Conservation (phyloP, 768 basidiomycete genomes). For the Rubroboletus pulcherrimus region DNA sequence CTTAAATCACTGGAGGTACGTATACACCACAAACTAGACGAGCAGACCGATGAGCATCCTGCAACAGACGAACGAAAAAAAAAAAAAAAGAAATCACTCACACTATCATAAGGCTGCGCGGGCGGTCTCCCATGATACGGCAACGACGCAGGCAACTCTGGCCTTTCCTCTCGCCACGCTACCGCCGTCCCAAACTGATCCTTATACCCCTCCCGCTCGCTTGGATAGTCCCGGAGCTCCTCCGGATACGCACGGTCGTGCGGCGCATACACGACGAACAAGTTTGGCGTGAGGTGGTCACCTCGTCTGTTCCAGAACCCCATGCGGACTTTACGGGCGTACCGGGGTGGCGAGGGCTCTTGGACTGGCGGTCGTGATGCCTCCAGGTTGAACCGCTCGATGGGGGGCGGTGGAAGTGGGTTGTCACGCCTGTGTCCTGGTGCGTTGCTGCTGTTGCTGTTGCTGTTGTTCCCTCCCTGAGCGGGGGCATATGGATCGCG, state of each 20-base stretch:
- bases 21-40: constrained; percentile 40
- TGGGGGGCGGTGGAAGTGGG: constrained; percentile 29
- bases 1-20: constrained; percentile 25
- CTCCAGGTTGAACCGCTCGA: constrained; percentile 23
- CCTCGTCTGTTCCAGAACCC: constrained; percentile 78
- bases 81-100: constrained; percentile 26
- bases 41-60: not conserved
- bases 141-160: constrained; percentile 60
- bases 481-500: constrained; percentile 8
- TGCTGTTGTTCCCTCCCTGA: not conserved
- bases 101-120: constrained; percentile 51
- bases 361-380: constrained; percentile 26
- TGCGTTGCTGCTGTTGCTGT: not conserved
- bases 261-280: constrained; percentile 67
- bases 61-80: not conserved
- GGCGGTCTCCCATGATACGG: constrained; percentile 55
- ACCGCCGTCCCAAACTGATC: constrained; percentile 48
- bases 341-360: constrained; percentile 28
- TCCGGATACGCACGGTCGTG: constrained; percentile 48
- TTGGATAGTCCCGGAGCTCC: constrained; percentile 60
- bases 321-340: constrained; percentile 39
- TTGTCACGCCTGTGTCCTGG: constrained; percentile 19
- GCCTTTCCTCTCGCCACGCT: constrained; percentile 40
- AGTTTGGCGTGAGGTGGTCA: constrained; percentile 56
- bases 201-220: constrained; percentile 49